phyloP scores from a whole-genome alignment of 495 filamentous ascomycete genomes.

The Penicillium paradoxum region DNA sequence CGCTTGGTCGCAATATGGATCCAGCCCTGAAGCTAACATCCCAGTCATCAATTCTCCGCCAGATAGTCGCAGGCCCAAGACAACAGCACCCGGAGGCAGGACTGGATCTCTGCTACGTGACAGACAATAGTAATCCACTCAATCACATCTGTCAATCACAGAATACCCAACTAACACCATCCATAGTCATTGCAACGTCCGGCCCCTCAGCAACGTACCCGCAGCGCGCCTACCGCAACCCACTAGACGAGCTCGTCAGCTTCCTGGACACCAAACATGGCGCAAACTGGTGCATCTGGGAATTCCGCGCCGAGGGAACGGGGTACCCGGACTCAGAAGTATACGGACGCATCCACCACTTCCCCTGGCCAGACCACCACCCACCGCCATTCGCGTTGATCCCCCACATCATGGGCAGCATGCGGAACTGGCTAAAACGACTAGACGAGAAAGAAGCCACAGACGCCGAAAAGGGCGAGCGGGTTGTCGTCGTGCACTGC shows the following conservation, averaged over 20 bases:
- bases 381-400: constrained; percentile 89
- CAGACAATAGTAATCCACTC: constrained; percentile 55
- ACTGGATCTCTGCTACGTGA: constrained; percentile 94
- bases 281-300: constrained; percentile 86
- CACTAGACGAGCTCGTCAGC: constrained; percentile 73
- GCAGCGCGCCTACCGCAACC: constrained; percentile 86
- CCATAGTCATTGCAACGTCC: constrained; percentile 65
- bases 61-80: constrained; percentile 76
- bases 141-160: neutral
- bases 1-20: too few relatives aligned
- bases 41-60: constrained; percentile 62
- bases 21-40: neutral
- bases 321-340: constrained; percentile 91
- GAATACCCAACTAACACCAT: neutral
- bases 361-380: constrained; percentile 95
- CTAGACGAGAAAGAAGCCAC: constrained; percentile 30
- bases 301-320: constrained; percentile 93
- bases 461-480: constrained; percentile 25
- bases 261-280: constrained; percentile 85
- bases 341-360: constrained; percentile 76
- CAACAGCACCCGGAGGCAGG: constrained; percentile 77
- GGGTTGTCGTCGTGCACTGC: constrained; percentile 90
- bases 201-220: constrained; percentile 86
- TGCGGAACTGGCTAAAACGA: constrained; percentile 76
- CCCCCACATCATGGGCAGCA: constrained; percentile 80